phyloP scores from a whole-genome alignment of 108 stramenopile species.

The Fistulifera solaris region DNA sequence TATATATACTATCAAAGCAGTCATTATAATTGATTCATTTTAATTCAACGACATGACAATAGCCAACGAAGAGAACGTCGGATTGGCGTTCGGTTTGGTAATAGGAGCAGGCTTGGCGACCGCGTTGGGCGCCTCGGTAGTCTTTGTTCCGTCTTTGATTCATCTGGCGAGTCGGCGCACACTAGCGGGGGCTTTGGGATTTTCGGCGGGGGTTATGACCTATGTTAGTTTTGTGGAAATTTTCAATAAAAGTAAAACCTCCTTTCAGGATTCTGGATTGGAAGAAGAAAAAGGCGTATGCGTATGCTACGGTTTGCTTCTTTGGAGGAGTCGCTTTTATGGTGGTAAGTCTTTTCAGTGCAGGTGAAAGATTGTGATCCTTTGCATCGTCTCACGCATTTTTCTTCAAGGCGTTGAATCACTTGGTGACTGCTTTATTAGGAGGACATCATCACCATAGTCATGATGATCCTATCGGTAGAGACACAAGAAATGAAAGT shows the following conservation, averaged over 20 bases:
- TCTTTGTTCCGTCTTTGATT: constrained; percentile 59
- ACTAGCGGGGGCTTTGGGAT: constrained; percentile 61
- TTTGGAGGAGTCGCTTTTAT: constrained; percentile 52
- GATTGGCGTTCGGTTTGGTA: constrained; percentile 40
- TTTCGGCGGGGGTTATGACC: constrained; percentile 88
- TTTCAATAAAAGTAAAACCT: constrained; percentile 42
- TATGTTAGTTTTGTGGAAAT: constrained; percentile 86
- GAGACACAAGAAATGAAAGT: background rate
- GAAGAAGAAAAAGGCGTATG: constrained; percentile 29
- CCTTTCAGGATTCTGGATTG: constrained; percentile 29
- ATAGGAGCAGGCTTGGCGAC: constrained; percentile 38
- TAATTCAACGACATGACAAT: constrained; percentile 4
- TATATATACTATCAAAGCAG: too few relatives aligned
- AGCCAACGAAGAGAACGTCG: constrained; percentile 19
- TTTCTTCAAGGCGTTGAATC: constrained; percentile 1
- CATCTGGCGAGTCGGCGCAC: constrained; percentile 42
- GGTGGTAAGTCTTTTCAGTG: constrained; percentile 33
- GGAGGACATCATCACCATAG: constrained; percentile 23
- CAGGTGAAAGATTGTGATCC: background rate
- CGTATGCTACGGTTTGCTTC: constrained; percentile 46
- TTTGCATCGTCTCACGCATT: background rate
- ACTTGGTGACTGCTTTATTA: constrained; percentile 6
- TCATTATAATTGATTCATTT: too few relatives aligned
- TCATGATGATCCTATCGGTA: constrained; percentile 5
- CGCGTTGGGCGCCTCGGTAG: constrained; percentile 59